Conservation (phyloP, 352 stramenopile species). For the Phytophthora cryptogea region DNA sequence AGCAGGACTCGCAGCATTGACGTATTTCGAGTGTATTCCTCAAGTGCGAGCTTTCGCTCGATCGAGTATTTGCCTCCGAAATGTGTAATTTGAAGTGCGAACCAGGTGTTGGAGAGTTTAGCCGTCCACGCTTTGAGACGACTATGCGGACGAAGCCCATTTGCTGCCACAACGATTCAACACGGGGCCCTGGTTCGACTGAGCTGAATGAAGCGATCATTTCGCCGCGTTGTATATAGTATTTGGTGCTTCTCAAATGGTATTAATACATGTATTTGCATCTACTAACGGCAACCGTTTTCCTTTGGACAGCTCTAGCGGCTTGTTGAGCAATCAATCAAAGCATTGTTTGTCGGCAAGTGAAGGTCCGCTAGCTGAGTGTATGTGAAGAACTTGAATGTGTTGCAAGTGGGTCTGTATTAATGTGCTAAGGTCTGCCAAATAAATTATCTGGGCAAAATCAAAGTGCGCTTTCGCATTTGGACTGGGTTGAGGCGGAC, state of each 20-base stretch:
- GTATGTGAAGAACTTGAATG: constrained; percentile 17
- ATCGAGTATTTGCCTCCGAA: constrained; percentile 13
- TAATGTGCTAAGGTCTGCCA: constrained; percentile 20
- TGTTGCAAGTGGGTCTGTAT: constrained; percentile 15
- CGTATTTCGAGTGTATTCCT: constrained; percentile 7
- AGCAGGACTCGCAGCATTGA: background rate
- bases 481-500: constrained; percentile 15
- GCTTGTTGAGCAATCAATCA: constrained; percentile 8
- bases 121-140: background rate
- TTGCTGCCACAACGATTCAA: background rate
- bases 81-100: constrained; percentile 11
- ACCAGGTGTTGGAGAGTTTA: background rate
- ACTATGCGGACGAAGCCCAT: background rate
- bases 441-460: constrained; percentile 32
- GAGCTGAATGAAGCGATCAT: background rate
- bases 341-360: background rate
- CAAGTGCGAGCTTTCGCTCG: constrained; percentile 9
- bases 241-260: no score
- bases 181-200: background rate
- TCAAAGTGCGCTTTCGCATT: constrained; percentile 12
- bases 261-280: no score
- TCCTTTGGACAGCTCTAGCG: background rate
- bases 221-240: background rate
- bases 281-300: background rate
- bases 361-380: constrained; percentile 23